Evolutionary conservation across 192 early-diverging fungal genomes (phyloP).

Genomic region (Pilaira anomala): DNA sequence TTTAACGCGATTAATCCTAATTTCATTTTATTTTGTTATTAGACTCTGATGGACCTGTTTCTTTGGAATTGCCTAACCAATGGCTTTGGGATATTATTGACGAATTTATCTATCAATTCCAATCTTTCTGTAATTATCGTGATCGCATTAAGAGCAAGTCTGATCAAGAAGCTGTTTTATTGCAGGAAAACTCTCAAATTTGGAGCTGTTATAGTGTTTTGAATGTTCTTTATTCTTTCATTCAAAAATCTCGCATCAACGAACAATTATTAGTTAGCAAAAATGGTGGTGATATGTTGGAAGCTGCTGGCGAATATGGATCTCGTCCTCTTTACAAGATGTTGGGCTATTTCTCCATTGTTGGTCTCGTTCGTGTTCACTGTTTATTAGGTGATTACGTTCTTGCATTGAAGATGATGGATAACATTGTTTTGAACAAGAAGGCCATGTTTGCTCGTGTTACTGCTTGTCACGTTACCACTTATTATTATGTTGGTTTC

Average conservation of each 20-base stretch:
- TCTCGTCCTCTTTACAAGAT: slow-evolving; percentile 89
- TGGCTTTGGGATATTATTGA: slow-evolving; percentile 99
- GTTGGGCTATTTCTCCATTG: slow-evolving; percentile 94
- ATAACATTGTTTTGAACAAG: slow-evolving; percentile 92
- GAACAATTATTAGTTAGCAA: slow-evolving; percentile 88
- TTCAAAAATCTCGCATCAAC: slow-evolving; percentile 92
- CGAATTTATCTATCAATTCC: slow-evolving; percentile 99
- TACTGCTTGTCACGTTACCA: slow-evolving; percentile 95
- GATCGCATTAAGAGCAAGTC: slow-evolving; percentile 79
- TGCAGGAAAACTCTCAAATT: slow-evolving; percentile 83
- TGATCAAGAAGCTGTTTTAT: slow-evolving; percentile 74
- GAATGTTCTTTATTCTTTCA: slow-evolving; percentile 93
- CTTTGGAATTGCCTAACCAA: slow-evolving; percentile 94
- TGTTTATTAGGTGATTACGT: slow-evolving; percentile 95
- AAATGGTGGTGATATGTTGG: slow-evolving; percentile 85
- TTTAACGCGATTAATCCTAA: too few species aligned
- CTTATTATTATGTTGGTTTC: slow-evolving; percentile 97
- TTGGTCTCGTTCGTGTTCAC: slow-evolving; percentile 91
- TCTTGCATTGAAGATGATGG: slow-evolving; percentile 92
- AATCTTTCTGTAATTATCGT: slow-evolving; percentile 94
- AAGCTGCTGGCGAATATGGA: slow-evolving; percentile 88
- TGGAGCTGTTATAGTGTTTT: slow-evolving; percentile 97
- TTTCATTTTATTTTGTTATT: neutral
- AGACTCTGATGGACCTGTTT: slow-evolving; percentile 78
- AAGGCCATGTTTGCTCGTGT: slow-evolving; percentile 92